Conservation (phyloP, 1,284 basidiomycete genomes). For the Fistulinella cinereoalba region DNA sequence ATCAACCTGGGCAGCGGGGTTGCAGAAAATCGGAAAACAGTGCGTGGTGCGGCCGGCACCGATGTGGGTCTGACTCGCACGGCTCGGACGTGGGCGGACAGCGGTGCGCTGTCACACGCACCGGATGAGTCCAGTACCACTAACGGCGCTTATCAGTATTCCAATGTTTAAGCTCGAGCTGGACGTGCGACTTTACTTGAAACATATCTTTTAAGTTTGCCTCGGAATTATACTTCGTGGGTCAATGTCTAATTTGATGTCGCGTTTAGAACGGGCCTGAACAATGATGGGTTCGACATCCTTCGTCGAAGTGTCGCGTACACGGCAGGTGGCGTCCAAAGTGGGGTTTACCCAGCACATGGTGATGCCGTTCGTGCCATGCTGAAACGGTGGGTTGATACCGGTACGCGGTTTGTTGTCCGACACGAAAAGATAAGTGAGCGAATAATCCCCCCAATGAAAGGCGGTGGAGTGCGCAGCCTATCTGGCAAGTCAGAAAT, state of each 20-base stretch:
- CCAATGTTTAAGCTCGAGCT: not conserved
- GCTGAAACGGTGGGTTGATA: conserved; percentile 48
- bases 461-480: not conserved
- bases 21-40: too few species aligned
- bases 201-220: not conserved
- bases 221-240: not conserved
- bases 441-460: conserved; percentile 12
- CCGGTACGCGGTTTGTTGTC: conserved; percentile 51
- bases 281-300: not conserved
- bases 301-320: not conserved
- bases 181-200: not conserved
- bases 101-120: not conserved
- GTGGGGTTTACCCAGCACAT: not conserved
- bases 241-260: not conserved
- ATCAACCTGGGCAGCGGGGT: too few species aligned
- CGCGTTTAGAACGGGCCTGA: not conserved
- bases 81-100: not conserved
- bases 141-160: not conserved
- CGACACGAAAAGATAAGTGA: conserved; percentile 59
- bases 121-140: not conserved
- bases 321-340: not conserved
- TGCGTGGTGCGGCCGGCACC: not conserved
- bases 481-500: too few species aligned
- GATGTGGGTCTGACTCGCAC: conserved; percentile 3
- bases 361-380: not conserved